Base-by-base conservation (phyloP, 2,329 filamentous ascomycete genomes). In the Epichloe festucae region DNA sequence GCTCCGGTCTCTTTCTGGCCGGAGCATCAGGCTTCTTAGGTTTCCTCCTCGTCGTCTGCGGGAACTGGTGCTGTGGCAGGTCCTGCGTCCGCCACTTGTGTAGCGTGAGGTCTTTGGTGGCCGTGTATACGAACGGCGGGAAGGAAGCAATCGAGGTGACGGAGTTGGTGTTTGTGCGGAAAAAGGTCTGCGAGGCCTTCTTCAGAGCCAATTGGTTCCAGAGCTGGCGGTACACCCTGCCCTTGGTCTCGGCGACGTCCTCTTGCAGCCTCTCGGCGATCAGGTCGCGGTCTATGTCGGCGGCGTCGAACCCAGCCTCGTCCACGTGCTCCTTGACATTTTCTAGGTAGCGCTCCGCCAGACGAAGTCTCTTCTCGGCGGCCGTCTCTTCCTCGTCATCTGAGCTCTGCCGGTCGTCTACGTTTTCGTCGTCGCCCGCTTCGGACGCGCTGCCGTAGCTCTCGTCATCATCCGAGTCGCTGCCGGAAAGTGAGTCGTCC, bases 331-430 rank as follows among this genome's bases (percentile, higher is more conserved):
- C 79, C 61, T 85, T 82, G 55, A 96, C 82, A 64, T 95, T 95
- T 51, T 95, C 85, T 51, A 98, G 78, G 66, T 98, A 97, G 61
- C 87, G 82, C 70, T 97, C 89, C 31, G 93, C 93, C 31, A 98
- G 77, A 58, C 88, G 82, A 62, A 95, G 70, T 60, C 93, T 79
- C 67, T 88, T 84, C 64, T 96, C 89, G 38, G 89, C 90, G 1
- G 86, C 89, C 21, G 93, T 97, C 72, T 97, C 91, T 56, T 80
- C 81, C 56, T 89, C 87, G 55, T 81, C 81, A n/a, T 85, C 85
- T 1, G 84, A 87, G 36, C 76, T 59, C 42, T 54, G 69, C 1
- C 69, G 57, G 5, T 62, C 70, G 41, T 65, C 72, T 38, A 72
- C 75, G 10, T 62, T 70, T 39, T 65, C 72, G 31, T 73, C 75